Percentiles rank a stretch among this genome's conserved stretches.
These are phyloP conservation scores for Ascomycota sp. DNA, from an alignment of 2,329 filamentous ascomycete species.

Conservation along the genomic window DNA sequence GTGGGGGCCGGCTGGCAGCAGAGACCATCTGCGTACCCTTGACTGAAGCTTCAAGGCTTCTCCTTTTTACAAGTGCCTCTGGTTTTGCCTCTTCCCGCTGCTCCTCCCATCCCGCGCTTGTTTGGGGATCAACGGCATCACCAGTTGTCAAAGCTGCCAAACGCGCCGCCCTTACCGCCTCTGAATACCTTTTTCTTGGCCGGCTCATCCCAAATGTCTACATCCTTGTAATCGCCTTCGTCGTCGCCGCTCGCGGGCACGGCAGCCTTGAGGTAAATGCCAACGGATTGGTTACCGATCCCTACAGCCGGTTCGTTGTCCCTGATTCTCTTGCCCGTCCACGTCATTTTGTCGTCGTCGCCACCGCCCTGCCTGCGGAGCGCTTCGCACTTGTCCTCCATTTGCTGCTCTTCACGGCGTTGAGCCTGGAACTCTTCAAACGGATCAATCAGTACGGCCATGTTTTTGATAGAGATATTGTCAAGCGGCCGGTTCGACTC, in stretches of 20 bases:
- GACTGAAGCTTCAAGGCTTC: too few species aligned
- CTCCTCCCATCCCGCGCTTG: too few species aligned
- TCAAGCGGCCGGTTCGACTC: slow-evolving; percentile 55
- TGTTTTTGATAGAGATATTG: slow-evolving; percentile 62
- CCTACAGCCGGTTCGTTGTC: slow-evolving; percentile 35
- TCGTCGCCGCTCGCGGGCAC: slow-evolving; percentile 20
- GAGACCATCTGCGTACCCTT: too few species aligned
- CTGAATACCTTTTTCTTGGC: slow-evolving; percentile 68
- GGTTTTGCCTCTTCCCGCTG: too few species aligned
- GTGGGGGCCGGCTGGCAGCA: too few species aligned
- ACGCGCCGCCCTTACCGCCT: slow-evolving; percentile 47
- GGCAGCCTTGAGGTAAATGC: slow-evolving; percentile 63
- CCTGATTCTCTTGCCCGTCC: slow-evolving; percentile 84
- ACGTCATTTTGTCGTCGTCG: slow-evolving; percentile 79
- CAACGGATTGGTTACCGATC: slow-evolving; percentile 29
- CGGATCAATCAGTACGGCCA: slow-evolving; percentile 78
- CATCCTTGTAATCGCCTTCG: too few species aligned
- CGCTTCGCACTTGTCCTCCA: slow-evolving; percentile 37
- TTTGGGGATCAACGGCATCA: too few species aligned
- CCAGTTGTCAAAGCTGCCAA: slow-evolving; percentile 92
- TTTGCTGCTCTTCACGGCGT: slow-evolving; percentile 40
- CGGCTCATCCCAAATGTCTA: slow-evolving; percentile 49
- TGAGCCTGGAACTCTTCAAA: slow-evolving; percentile 84
- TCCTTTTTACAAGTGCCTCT: too few species aligned
- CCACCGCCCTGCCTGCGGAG: slow-evolving; percentile 45